These are phyloP conservation scores for Ensete ventricosum DNA, from an alignment of 176 grass and related monocot species.

Conservation along the genomic window DNA sequence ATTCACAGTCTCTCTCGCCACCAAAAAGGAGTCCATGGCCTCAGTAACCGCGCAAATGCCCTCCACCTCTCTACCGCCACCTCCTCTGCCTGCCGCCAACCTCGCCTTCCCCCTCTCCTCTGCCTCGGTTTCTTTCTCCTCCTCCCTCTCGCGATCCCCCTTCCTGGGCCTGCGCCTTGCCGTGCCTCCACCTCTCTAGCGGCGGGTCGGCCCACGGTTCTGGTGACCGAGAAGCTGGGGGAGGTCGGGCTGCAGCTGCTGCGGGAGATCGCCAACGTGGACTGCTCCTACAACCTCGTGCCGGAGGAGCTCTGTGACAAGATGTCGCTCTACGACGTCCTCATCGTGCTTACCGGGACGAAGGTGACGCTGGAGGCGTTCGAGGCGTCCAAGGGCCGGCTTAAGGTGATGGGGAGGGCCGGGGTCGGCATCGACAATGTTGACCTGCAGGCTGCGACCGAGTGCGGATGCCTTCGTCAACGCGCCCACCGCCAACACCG, in stretches of 20 bases:
- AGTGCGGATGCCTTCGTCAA: neutral
- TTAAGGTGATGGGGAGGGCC: neutral
- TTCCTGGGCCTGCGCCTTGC: slow-evolving; percentile 33
- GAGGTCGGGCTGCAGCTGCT: neutral
- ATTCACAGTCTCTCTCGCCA: neutral
- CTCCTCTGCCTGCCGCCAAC: neutral
- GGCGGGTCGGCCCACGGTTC: neutral
- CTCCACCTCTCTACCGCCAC: neutral
- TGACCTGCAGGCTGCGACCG: neutral
- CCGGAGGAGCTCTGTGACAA: neutral
- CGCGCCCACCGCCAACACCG: neutral
- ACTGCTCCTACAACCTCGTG: neutral
- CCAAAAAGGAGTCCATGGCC: neutral
- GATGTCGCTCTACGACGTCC: neutral
- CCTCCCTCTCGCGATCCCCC: slow-evolving; percentile 16
- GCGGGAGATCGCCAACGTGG: neutral
- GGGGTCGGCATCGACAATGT: slow-evolving; percentile 2
- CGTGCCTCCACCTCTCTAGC: neutral
- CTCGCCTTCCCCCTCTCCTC: slow-evolving; percentile 28
- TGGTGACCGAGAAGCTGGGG: neutral
- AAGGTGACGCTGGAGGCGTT: neutral
- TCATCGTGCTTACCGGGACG: neutral
- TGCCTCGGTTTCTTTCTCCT: slow-evolving; percentile 62
- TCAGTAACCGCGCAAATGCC: neutral
- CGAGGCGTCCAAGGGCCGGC: neutral